These are phyloP conservation scores for Yamadazyma dendronema DNA, from an alignment of 1,139 yeast species.

Conservation along the genomic window DNA sequence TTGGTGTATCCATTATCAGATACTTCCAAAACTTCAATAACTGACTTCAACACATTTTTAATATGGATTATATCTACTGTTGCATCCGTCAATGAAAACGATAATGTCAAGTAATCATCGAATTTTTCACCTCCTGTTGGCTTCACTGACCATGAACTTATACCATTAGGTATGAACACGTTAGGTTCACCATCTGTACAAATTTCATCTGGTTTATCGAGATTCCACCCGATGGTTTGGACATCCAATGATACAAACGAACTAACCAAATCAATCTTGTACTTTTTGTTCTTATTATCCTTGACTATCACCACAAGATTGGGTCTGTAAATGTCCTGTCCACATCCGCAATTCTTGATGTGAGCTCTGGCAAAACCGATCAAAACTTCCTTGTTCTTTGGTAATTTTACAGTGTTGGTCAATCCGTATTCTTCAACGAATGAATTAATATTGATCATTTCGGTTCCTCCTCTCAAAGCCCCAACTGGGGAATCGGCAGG, in stretches of 20 bases:
- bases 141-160: conserved; percentile 25
- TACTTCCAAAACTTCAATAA: conserved; percentile 24
- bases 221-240: conserved; percentile 35
- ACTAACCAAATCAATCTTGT: conserved; percentile 28
- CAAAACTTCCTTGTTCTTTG: conserved; percentile 38
- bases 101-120: conserved; percentile 31
- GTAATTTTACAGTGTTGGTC: conserved; percentile 11
- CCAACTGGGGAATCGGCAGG: conserved; percentile 22
- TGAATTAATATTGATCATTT: conserved; percentile 21
- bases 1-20: conserved; percentile 24
- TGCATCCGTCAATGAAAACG: conserved; percentile 35
- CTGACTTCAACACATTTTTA: conserved; percentile 26
- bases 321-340: conserved; percentile 46
- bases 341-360: conserved; percentile 47
- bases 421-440: conserved; percentile 24
- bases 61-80: conserved; percentile 34
- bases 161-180: conserved; percentile 37
- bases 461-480: conserved; percentile 35
- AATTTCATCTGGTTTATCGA: conserved; percentile 18
- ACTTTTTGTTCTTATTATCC: conserved; percentile 19
- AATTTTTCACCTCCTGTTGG: conserved; percentile 4
- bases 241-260: conserved; percentile 39
- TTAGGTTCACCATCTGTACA: conserved; percentile 21
- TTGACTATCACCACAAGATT: conserved; percentile 38
- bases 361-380: conserved; percentile 51